These are phyloP conservation scores for Cenchrus fungigraminus DNA, from an alignment of 176 grass and related monocot genomes.

Conservation along the genomic window DNA sequence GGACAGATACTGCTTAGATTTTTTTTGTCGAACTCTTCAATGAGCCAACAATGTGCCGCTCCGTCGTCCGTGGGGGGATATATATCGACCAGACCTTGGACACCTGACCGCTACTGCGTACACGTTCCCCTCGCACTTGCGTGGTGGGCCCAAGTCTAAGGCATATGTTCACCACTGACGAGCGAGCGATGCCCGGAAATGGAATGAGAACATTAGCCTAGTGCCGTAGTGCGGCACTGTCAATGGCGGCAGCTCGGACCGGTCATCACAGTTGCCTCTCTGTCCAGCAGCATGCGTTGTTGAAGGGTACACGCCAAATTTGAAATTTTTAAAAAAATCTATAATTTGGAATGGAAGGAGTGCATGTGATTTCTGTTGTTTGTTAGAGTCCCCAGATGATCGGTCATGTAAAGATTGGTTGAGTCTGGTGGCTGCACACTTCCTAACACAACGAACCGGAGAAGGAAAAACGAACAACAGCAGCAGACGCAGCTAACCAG, in stretches of 20 bases:
- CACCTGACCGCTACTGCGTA: neutral
- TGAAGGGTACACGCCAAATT: too few relatives aligned
- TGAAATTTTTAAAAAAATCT: too few relatives aligned
- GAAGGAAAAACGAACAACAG: neutral
- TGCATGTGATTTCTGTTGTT: too few relatives aligned
- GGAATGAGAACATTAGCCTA: too few relatives aligned
- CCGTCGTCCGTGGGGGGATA: neutral
- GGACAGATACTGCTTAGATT: neutral
- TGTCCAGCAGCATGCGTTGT: too few relatives aligned
- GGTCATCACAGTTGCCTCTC: too few relatives aligned
- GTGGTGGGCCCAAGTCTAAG: neutral
- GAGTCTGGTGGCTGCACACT: neutral
- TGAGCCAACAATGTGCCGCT: neutral
- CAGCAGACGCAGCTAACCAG: neutral
- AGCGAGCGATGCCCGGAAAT: neutral
- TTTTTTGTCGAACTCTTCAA: neutral
- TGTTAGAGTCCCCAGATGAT: neutral
- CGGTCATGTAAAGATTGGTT: neutral
- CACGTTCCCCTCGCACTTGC: neutral
- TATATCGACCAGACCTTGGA: conserved; percentile 1
- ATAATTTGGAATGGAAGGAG: too few relatives aligned
- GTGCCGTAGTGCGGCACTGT: neutral
- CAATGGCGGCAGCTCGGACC: neutral
- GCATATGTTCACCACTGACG: neutral
- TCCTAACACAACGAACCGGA: neutral